phyloP scores from a whole-genome alignment of 2,329 filamentous ascomycete species.

The Neospermospora avenae region DNA sequence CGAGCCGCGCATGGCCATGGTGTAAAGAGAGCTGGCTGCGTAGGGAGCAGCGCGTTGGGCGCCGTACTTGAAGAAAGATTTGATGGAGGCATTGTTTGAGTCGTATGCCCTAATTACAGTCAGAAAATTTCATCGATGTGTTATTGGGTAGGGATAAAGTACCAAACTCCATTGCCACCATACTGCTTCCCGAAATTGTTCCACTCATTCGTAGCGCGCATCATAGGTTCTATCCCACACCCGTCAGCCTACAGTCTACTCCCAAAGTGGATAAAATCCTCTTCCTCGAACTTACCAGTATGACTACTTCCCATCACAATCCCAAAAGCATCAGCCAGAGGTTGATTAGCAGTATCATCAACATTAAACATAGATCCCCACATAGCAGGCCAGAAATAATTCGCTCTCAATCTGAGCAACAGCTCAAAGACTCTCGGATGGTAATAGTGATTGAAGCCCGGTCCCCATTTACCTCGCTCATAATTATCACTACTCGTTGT shows the following conservation, averaged over 20 bases:
- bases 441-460: slow-evolving; percentile 57
- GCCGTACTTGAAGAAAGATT: slow-evolving; percentile 66
- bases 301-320: slow-evolving; percentile 72
- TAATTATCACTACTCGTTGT: slow-evolving; percentile 42
- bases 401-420: slow-evolving; percentile 64
- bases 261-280: background rate
- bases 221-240: slow-evolving; percentile 58
- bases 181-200: slow-evolving; percentile 36
- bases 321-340: slow-evolving; percentile 68
- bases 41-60: slow-evolving; percentile 63
- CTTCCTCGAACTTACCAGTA: slow-evolving; percentile 36
- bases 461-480: slow-evolving; percentile 35
- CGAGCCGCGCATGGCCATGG: slow-evolving; percentile 67
- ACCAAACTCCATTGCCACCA: slow-evolving; percentile 42
- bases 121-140: background rate
- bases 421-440: slow-evolving; percentile 70
- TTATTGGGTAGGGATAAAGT: background rate
- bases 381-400: slow-evolving; percentile 72
- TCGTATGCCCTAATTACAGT: slow-evolving; percentile 60
- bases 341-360: slow-evolving; percentile 66
- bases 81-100: slow-evolving; percentile 65
- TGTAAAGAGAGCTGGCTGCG: slow-evolving; percentile 62
- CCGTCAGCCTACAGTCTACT: background rate
- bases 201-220: slow-evolving; percentile 57
- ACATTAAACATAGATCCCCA: slow-evolving; percentile 72